Base-by-base conservation (phyloP, 1,284 basidiomycete genomes). In the Cutaneotrichosporon cutaneum region DNA sequence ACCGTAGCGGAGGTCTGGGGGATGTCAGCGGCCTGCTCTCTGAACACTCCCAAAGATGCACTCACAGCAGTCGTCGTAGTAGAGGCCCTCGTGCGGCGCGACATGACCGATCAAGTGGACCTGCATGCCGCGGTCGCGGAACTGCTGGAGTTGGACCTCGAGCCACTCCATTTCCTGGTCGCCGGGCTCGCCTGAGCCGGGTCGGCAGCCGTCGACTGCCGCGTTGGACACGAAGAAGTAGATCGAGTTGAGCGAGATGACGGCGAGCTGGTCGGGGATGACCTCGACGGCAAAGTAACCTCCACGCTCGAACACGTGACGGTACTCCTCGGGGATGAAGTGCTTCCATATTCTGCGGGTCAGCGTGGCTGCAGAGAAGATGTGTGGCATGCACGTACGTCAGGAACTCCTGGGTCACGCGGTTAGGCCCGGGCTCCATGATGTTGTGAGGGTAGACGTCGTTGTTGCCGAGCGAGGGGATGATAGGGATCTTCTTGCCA, bases 181-280 rank as follows among this genome's bases (percentile, higher is more conserved):
- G 56, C 91, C 91, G 24, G 91, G 89, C 76, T 94, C 90, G 18
- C 72, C 69, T 24, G 71, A 72, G 58, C 84, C 81, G 65, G 82
- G 85, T 57, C 81, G 80, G 75, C 90, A 92, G 16, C 90, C 90
- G 70, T 85, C 84, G 56, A 77, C 76, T 27, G 74, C 75, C 70
- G 61, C 90, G 81, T 96, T 96, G 35, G 88, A 88, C 73, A 92
- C 88, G 78, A 90, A 96, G 81, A 92, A 94, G 79, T 92, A 96
- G 78, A 96, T 85, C 1, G 93, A 94, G 79, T 95, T 96, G 63
- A 96, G 81, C 68, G 88, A 89, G 74, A 96, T 87, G 51, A 89
- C 90, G 9, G 90, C 90, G 21, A 95, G 73, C 58, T 84, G 75
- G 70, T 87, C 83, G 1, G 89, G 88, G 27, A 95, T 85, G 35